Evolutionary conservation across 2,329 filamentous ascomycete species (phyloP).

Genomic region (Xylariomycetidae sp.): DNA sequence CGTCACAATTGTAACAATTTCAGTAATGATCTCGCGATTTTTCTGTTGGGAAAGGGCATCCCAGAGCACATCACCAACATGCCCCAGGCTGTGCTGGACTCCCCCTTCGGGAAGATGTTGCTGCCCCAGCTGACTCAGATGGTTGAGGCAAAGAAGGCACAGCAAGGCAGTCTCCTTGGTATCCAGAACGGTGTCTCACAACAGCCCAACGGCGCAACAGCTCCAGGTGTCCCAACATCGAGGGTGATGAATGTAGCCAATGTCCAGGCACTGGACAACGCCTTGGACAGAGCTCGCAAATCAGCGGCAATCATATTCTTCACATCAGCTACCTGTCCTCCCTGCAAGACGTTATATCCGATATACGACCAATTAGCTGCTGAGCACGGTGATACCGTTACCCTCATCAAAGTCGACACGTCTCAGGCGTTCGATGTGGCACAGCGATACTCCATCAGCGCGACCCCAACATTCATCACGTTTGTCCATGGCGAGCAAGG

Average conservation of each 20-base stretch:
- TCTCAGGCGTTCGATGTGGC: slow-evolving; percentile 59
- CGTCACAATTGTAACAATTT: slow-evolving; percentile 98
- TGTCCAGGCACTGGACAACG: slow-evolving; percentile 52
- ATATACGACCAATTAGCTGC: slow-evolving; percentile 73
- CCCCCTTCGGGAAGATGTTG: slow-evolving; percentile 83
- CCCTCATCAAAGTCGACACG: slow-evolving; percentile 79
- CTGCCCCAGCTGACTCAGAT: slow-evolving; percentile 59
- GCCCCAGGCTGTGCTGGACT: slow-evolving; percentile 77
- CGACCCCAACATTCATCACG: slow-evolving; percentile 85
- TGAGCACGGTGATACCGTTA: slow-evolving; percentile 60
- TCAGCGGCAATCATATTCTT: slow-evolving; percentile 85
- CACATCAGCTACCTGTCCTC: slow-evolving; percentile 78
- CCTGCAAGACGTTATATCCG: slow-evolving; percentile 79
- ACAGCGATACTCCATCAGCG: slow-evolving; percentile 59
- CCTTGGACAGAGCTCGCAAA: slow-evolving; percentile 53
- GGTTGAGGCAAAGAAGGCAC: slow-evolving; percentile 42
- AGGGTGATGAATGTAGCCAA: slow-evolving; percentile 60
- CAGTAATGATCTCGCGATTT: slow-evolving; percentile 84
- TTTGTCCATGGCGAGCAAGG: slow-evolving; percentile 71
- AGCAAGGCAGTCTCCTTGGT: slow-evolving; percentile 46
- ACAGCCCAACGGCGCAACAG: slow-evolving; percentile 10
- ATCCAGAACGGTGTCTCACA: slow-evolving; percentile 35
- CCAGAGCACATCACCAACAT: slow-evolving; percentile 81
- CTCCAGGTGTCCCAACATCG: slow-evolving; percentile 17
- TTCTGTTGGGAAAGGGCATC: slow-evolving; percentile 81